A percentile compares a stretch with the other conserved stretches of the same genome.
phyloP scores from a whole-genome alignment of 345 rosid species.

The Arabidopsis thaliana region DNA sequence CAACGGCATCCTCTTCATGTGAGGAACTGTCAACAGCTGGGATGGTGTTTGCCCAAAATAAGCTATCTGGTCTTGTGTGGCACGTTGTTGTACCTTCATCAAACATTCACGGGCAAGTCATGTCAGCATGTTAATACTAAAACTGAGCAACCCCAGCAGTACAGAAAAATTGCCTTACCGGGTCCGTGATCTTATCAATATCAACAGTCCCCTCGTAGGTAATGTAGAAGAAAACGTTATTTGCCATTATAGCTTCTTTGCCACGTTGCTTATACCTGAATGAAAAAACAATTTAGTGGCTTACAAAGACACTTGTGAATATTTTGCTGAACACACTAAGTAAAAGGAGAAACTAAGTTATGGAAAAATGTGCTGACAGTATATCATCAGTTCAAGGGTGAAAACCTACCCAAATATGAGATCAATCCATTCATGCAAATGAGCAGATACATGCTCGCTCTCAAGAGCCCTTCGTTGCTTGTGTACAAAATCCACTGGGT shows the following conservation, averaged over 20 bases:
- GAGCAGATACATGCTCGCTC: conserved; percentile 94
- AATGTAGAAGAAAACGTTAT: conserved; percentile 94
- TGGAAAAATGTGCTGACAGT: conserved; percentile 15
- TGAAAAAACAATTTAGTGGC: neutral
- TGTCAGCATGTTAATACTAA: conserved; percentile 19
- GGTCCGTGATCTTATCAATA: conserved; percentile 85
- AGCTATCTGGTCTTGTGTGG: conserved; percentile 98
- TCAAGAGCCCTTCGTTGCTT: conserved; percentile 95
- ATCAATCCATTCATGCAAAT: conserved; percentile 98
- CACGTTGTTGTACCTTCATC: conserved; percentile 83
- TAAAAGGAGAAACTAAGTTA: conserved; percentile 20
- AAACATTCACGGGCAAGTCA: conserved; percentile 34
- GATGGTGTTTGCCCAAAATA: conserved; percentile 99
- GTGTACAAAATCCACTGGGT: conserved; percentile 89
- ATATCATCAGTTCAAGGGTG: conserved; percentile 17
- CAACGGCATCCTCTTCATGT: conserved; percentile 78
- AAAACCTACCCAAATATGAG: conserved; percentile 89
- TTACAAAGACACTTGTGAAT: conserved; percentile 3
- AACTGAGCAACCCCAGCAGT: conserved; percentile 26
- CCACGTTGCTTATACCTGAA: conserved; percentile 97
- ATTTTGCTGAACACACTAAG: conserved; percentile 24
- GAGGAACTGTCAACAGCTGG: conserved; percentile 88
- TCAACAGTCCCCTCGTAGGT: conserved; percentile 97
- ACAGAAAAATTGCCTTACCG: conserved; percentile 58
- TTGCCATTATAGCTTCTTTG: conserved; percentile 92